Conservation (phyloP, 495 filamentous ascomycete species). For the Penicillium dipodomyicola region DNA sequence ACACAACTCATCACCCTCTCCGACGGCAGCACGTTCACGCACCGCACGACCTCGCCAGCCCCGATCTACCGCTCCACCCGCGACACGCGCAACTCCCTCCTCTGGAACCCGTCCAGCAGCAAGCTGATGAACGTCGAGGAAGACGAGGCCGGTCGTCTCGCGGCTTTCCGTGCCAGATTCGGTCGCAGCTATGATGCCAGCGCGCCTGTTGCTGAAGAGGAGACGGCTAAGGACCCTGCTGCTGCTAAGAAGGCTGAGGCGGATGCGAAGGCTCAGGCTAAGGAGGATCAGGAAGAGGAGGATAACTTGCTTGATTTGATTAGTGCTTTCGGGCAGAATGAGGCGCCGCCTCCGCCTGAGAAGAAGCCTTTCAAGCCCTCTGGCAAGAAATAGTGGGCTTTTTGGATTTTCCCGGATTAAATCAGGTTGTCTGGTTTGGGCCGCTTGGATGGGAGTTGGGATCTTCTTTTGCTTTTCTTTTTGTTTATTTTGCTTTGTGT, state of each 20-base stretch:
- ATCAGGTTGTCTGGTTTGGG: conserved; percentile 3
- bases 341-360: conserved; percentile 27
- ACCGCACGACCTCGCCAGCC: conserved; percentile 81
- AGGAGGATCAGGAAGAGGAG: conserved; percentile 42
- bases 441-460: conserved; percentile 25
- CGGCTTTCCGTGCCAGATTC: conserved; percentile 79
- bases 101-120: conserved; percentile 85
- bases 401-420: background rate
- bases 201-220: conserved; percentile 21
- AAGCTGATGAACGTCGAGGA: conserved; percentile 83
- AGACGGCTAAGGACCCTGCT: conserved; percentile 33
- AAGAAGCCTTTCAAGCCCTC: conserved; percentile 25
- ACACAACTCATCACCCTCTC: conserved; percentile 91
- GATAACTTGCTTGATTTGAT: conserved; percentile 72
- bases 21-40: conserved; percentile 85
- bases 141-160: conserved; percentile 89
- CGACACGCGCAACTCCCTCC: conserved; percentile 79
- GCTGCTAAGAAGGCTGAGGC: conserved; percentile 25
- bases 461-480: conserved; percentile 10
- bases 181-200: conserved; percentile 77
- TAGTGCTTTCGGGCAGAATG: conserved; percentile 55
- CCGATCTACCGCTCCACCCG: conserved; percentile 75
- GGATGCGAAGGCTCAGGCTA: conserved; percentile 32
- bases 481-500: conserved; percentile 15
- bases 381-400: conserved; percentile 26